Base-by-base conservation (phyloP, 257 asterid species). In the Paraleonurus japonicus region DNA sequence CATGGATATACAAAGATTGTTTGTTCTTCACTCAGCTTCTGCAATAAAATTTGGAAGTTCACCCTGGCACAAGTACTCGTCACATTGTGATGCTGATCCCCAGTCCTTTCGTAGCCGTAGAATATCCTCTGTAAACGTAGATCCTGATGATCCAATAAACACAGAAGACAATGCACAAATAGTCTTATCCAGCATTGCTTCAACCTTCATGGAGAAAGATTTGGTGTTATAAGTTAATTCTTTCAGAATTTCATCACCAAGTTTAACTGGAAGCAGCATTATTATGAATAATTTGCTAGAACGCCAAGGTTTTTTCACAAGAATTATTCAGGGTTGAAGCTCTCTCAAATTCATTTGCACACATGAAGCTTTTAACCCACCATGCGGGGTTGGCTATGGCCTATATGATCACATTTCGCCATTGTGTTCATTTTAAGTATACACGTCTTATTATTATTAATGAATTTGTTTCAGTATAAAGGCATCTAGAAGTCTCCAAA, bases 131-230 rank as follows among this genome's bases (percentile, higher is more conserved):
- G 99, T 95, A 86, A 95, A 95, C 16, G 99, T 95, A 72, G 99
- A 95, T 28, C 99, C 97, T 9, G 88, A 84, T 12, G 98, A 75
- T 50, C 99, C 99, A 67, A 95, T 84, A 75, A 95, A 95, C 54
- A 88, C 97, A 1, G 86, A 78, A 7, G 99, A 92, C 75, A 95
- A 74, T 54, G 99, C 97, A 79, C 98, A 92, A 6, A 95, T 89
- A 23, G 96, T 88, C 80, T 95, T 95, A 81, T 95, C 99, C 85
- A 95, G 83, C 99, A 95, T 95, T 33, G 98, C 98, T 71, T 92
- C 99, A 65, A 95, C 96, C 99, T 95, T 76, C 83, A 72, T 24
- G 17, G 63, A 51, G 58, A 65, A 71, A 76, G 28, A 16, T 19
- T 27, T n/a, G 17, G 59, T 11, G 16, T 76, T 45, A 61, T 54